phyloP scores from a whole-genome alignment of 331 rosid species.

The Quercus phellos region DNA sequence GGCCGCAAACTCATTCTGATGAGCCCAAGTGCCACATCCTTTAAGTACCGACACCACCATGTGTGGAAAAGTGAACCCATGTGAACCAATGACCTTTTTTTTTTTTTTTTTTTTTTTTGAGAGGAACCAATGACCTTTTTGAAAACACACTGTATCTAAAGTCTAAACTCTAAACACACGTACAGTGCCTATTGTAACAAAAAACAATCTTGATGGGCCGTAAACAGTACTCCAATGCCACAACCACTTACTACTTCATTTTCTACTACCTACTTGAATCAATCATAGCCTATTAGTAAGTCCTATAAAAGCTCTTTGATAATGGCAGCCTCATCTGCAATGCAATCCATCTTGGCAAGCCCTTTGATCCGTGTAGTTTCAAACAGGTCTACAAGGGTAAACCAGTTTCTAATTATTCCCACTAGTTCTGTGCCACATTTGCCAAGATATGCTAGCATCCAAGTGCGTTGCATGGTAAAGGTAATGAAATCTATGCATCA shows the following conservation, averaged over 20 bases:
- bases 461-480: conserved; percentile 44
- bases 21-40: conserved; percentile 15
- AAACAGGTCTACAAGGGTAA: conserved; percentile 17
- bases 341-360: conserved; percentile 36
- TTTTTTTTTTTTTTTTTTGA: no score
- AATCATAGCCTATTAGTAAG: no score
- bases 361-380: conserved; percentile 5
- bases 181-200: no score
- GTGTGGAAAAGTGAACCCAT: conserved; percentile 10
- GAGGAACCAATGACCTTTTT: not conserved
- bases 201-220: no score
- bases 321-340: conserved; percentile 38
- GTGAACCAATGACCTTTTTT: not conserved
- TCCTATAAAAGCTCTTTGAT: no score
- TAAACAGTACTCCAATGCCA: no score
- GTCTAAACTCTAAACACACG: no score
- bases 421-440: not conserved
- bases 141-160: no score
- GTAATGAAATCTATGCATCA: not conserved
- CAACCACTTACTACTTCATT: no score
- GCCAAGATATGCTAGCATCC: conserved; percentile 22
- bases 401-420: conserved; percentile 22
- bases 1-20: not conserved
- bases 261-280: no score
- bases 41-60: not conserved